Evolutionary conservation across 179 eudicot species (phyloP), one percentile per base, ranked within the genome.

Genomic region (Carnegiea gigantea): DNA sequence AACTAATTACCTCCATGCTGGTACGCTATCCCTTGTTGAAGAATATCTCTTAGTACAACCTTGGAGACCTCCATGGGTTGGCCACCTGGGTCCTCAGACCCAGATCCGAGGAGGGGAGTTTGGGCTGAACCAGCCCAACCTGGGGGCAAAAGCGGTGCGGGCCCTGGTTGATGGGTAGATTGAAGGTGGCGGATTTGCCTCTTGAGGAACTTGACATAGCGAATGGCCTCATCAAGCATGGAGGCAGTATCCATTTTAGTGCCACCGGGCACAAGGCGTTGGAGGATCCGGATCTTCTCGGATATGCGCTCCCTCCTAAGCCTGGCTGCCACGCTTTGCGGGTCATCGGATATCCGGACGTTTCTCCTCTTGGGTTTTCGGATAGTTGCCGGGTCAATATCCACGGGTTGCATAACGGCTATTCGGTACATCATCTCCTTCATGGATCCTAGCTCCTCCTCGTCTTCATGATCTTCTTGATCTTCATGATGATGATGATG

Each of bases 241-340:
- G 92, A 89, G 70, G 92, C 92, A 9, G 92, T 89, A 80, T 89
- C 92, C 86, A 89, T 85, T 81, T 89, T 88, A 21, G 86, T 84
- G 7, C 92, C 92, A 5, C 92, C 90, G 30, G 92, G 92, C 11
- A 89, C 92, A 3, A 89, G 84, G 2, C 90, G 30, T 78, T 89
- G 92, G 0, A 89, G 89, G 81, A 89, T 88, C 81, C 90, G 85
- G 71, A 89, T 82, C 84, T 83, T 88, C 77, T 89, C 92, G 68
- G 89, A 86, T 74, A 89, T 89, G 79, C 89, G 77, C 17, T 89
- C 92, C 21, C 92, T 80, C 30, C 92, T 59, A 70, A 79, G 92
- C 1, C 92, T 80, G 24, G 92, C 92, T 0, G 92, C 92, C 28
- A 89, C 89, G 23, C 89, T 88, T 59, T 89, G 92, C 11, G 92